Base-by-base conservation (phyloP, 495 filamentous ascomycete species). In the Aspergillus panamensis region DNA sequence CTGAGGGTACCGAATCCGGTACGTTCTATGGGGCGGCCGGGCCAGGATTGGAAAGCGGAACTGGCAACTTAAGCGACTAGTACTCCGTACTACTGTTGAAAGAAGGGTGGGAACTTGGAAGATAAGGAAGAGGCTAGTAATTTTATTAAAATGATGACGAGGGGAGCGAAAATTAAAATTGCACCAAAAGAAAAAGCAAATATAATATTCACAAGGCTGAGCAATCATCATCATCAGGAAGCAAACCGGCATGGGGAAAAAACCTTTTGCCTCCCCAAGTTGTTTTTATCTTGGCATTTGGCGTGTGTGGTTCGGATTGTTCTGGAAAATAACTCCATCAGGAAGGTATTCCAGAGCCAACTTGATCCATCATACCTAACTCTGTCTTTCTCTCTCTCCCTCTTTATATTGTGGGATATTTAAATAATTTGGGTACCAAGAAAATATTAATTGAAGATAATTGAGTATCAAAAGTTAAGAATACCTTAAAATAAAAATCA, bases 141-240 rank as follows among this genome's bases (percentile, higher is more conserved):
- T 10, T n/a, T 10, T n/a, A 39, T 39, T 39, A 39, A 39, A 39
- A n/a, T 10, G 35, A 39, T n/a, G 14, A 39, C n/a, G 35, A n/a
- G 10, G 14, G 19, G 9, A 45, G 20, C 9, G n/a, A n/a, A n/a
- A n/a, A n/a, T n/a, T n/a, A n/a, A n/a, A n/a, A n/a, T n/a, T n/a
- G n/a, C n/a, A n/a, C n/a, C n/a, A n/a, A n/a, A 45, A 45, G 5
- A 45, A 45, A 20, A 45, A 10, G 25, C 25, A 25, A 25, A 25
- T 17, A 45, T 20, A 8, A 45, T 45, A 45, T 6, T 53, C 51
- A 44, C 39, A 53, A 53, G 51, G 51, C 51, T 53, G 51, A 53
- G 20, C 37, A 37, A 49, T 45, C 42, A 49, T 31, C 12, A 49
- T 45, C 42, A 49, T 31, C 12, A 20, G 25, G 29, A 14, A 10